These are phyloP conservation scores for Pseudozyma pruni DNA, from an alignment of 1,284 basidiomycete species.

Conservation along the genomic window DNA sequence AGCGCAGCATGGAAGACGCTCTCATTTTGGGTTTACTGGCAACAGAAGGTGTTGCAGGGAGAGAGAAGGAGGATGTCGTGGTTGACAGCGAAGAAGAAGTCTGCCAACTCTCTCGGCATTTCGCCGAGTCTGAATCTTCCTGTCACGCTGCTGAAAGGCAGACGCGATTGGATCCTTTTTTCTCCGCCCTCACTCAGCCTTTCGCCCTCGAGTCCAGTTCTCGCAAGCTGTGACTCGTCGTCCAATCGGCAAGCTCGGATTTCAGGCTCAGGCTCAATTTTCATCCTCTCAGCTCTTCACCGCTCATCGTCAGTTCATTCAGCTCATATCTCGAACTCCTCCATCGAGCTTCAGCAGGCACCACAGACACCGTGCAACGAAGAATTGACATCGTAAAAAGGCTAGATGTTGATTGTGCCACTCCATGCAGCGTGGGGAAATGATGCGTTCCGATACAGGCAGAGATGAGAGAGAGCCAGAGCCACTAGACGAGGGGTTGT, in stretches of 20 bases:
- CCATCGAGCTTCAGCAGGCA: neutral
- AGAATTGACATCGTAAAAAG: slow-evolving; percentile 14
- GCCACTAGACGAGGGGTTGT: no score
- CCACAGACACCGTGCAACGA: neutral
- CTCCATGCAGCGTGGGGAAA: slow-evolving; percentile 18
- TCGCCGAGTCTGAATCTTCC: slow-evolving; percentile 16
- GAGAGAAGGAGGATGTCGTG: neutral
- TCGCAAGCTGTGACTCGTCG: slow-evolving; percentile 34
- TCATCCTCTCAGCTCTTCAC: neutral
- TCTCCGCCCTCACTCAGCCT: neutral
- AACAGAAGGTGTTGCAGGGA: neutral
- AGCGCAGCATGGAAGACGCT: slow-evolving; percentile 36
- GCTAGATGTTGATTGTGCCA: slow-evolving; percentile 26
- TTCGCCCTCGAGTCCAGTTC: no score
- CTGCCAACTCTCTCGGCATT: slow-evolving; percentile 11
- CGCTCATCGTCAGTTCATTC: no score
- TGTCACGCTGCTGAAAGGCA: neutral
- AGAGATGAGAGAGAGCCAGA: neutral
- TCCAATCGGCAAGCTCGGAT: slow-evolving; percentile 36
- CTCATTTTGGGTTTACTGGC: slow-evolving; percentile 34
- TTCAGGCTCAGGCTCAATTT: slow-evolving; percentile 7
- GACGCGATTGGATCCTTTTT: slow-evolving; percentile 9
- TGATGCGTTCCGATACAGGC: slow-evolving; percentile 27
- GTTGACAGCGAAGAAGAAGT: neutral
- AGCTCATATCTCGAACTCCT: no score